Evolutionary conservation across 768 basidiomycete species (phyloP).

Genomic region (Termitomyces sp.): DNA sequence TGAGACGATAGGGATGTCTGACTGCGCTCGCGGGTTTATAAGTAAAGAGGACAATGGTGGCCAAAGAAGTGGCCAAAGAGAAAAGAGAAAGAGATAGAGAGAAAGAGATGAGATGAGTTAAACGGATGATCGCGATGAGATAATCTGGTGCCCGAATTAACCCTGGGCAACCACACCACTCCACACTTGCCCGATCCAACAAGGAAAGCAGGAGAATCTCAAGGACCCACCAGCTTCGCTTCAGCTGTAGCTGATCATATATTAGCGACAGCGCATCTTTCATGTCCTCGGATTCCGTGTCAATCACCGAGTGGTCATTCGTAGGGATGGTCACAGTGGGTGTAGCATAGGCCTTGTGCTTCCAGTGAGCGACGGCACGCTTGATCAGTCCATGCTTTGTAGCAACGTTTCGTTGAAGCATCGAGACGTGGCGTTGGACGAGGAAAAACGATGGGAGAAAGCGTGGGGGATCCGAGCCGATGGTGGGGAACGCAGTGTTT

Average conservation of each 20-base stretch:
- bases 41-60: too few species aligned
- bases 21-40: too few species aligned
- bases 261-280: conserved; percentile 39
- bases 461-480: conserved; percentile 37
- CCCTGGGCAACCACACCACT: too few species aligned
- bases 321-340: neutral
- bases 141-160: too few species aligned
- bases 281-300: conserved; percentile 50
- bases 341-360: conserved; percentile 10
- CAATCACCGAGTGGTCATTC: neutral
- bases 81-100: too few species aligned
- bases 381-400: neutral
- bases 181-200: too few species aligned
- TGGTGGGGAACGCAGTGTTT: conserved; percentile 33
- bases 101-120: too few species aligned
- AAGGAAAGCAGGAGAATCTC: conserved; percentile 31
- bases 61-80: too few species aligned
- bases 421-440: conserved; percentile 25
- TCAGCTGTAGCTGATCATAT: conserved; percentile 44
- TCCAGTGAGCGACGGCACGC: neutral
- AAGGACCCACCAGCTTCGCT: conserved; percentile 51
- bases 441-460: conserved; percentile 29
- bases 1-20: too few species aligned
- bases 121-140: too few species aligned
- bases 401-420: neutral